Evolutionary conservation across 1,284 basidiomycete species (phyloP), one percentile per base, ranked within the genome.

Genomic region (Ganoderma resinaceum): DNA sequence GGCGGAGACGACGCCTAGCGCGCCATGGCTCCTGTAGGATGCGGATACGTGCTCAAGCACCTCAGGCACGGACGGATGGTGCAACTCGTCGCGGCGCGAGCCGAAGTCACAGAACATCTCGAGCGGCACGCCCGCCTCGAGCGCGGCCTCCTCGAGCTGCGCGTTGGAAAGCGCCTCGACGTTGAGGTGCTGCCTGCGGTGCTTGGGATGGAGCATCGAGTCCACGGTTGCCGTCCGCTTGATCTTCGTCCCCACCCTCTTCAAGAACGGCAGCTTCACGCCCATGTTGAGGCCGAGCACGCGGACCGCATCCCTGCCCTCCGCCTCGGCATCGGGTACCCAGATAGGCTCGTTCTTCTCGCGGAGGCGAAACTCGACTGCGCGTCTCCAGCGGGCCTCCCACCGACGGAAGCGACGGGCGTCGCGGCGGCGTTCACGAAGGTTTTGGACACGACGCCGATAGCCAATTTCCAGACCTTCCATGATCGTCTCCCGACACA

Each of bases 401-500:
- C 87, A 78, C 5, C 71, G 68, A 80, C 61, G 84, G 81, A 64
- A 80, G 73, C 70, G 77, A 75, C 75, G 75, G 63, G 81, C 77
- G 72, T 82, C 78, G 73, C 82, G 80, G 70, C 85, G 76, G 31
- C 78, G 82, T 62, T 77, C 77, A 16, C 82, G 81, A 43, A 85
- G 78, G 2, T 75, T 76, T 31, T 79, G 76, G 65, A 89, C 75
- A 9, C 90, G 87, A 65, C 80, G 82, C n/a, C 87, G 82, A 72
- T 91, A 90, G 0, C 85, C 83, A 6, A 89, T 81, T 75, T 89
- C 88, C 49, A 91, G 83, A 3, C 84, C 86, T 77, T 95, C 94
- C 31, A 94, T 81, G 59, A 95, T 86, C 0, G 89, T 90, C 73
- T 93, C 91, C 18, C 92, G 86, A 14, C 87, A 87, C 63, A 92